A percentile compares a stretch with the other conserved stretches of the same genome.
Evolutionary conservation across 164 flowering plant genomes (phyloP).

Genomic region (Vitis vinifera): DNA sequence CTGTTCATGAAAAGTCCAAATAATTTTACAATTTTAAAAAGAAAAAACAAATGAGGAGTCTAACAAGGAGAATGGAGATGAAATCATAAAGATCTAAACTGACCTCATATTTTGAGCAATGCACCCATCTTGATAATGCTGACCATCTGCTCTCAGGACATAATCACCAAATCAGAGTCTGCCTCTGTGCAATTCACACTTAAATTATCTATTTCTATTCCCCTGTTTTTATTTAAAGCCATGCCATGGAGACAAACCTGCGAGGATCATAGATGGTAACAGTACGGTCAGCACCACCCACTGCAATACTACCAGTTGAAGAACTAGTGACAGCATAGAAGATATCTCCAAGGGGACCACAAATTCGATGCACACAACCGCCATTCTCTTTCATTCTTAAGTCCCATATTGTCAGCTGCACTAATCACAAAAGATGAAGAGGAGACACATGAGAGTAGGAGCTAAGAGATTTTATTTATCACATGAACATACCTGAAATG

Average conservation of each 20-base stretch:
- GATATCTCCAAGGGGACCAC: conserved; percentile 68
- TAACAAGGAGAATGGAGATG: background rate
- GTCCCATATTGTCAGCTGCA: conserved; percentile 81
- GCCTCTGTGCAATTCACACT: background rate
- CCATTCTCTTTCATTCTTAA: conserved; percentile 77
- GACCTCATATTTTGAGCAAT: conserved; percentile 92
- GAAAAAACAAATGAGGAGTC: background rate
- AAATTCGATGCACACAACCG: conserved; percentile 70
- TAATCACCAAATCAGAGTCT: conserved; percentile 9
- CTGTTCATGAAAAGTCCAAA: background rate
- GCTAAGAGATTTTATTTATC: background rate
- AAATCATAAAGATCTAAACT: conserved; percentile 7
- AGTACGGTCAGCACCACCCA: conserved; percentile 85
- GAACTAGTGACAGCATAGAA: conserved; percentile 69
- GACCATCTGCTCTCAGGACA: conserved; percentile 60
- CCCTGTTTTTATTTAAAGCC: background rate
- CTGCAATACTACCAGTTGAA: conserved; percentile 67
- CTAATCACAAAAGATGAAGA: conserved; percentile 5
- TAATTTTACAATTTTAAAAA: background rate
- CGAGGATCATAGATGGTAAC: conserved; percentile 87
- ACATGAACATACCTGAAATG: conserved; percentile 2
- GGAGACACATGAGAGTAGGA: background rate
- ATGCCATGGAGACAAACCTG: conserved; percentile 40
- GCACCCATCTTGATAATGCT: conserved; percentile 71
- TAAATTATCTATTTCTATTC: background rate